phyloP scores from a whole-genome alignment of 805 yeast genomes.

The Ogataea trehalophila region DNA sequence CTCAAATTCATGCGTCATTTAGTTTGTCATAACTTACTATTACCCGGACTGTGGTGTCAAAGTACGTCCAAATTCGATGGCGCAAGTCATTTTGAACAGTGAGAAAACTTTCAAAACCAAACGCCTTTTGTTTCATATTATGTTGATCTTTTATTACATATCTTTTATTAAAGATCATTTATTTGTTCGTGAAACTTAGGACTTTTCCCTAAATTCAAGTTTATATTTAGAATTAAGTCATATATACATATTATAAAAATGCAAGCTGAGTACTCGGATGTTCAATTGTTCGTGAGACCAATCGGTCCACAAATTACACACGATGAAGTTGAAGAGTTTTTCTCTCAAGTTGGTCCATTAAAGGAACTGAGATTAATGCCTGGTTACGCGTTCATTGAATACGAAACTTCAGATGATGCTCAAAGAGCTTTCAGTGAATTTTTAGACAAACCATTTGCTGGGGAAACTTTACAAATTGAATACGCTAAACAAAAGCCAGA shows the following conservation, averaged over 20 bases:
- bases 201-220: no score
- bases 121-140: no score
- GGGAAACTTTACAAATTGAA: slow-evolving; percentile 47
- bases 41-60: no score
- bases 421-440: slow-evolving; percentile 44
- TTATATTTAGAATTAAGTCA: no score
- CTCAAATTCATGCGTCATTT: no score
- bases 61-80: no score
- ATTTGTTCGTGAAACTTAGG: no score
- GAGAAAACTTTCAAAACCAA: no score
- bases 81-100: no score
- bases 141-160: no score
- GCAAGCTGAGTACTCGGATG: slow-evolving; percentile 29
- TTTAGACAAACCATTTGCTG: slow-evolving; percentile 42
- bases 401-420: slow-evolving; percentile 56
- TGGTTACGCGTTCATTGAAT: slow-evolving; percentile 89
- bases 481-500: slow-evolving; percentile 49
- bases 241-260: slow-evolving; percentile 1
- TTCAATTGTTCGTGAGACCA: slow-evolving; percentile 36
- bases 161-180: no score
- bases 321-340: slow-evolving; percentile 63
- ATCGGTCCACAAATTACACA: slow-evolving; percentile 32
- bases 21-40: no score
- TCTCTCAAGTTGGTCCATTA: slow-evolving; percentile 61
- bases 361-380: slow-evolving; percentile 66